Conservation (phyloP, 1,139 yeast species). For the Lipomyces yarrowii region DNA sequence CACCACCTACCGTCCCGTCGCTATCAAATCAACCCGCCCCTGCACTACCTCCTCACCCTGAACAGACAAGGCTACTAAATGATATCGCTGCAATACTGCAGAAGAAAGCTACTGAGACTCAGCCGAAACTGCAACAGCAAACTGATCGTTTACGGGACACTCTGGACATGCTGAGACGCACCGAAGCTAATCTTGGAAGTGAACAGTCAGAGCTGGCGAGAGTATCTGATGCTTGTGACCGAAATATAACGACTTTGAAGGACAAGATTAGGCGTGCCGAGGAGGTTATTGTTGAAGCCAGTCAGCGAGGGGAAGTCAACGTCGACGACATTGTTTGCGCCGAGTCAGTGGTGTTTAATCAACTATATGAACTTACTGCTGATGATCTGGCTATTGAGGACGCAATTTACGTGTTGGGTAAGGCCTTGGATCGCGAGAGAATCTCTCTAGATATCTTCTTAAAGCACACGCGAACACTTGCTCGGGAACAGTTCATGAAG, state of each 20-base stretch:
- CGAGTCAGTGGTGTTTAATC: slow-evolving; percentile 53
- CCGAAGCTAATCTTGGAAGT: slow-evolving; percentile 36
- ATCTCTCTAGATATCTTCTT: slow-evolving; percentile 57
- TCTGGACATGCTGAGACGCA: slow-evolving; percentile 38
- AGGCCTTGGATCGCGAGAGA: slow-evolving; percentile 54
- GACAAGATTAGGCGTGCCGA: slow-evolving; percentile 40
- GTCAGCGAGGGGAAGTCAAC: slow-evolving; percentile 40
- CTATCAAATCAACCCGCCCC: slow-evolving; percentile 26
- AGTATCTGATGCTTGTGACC: slow-evolving; percentile 38
- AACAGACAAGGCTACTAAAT: slow-evolving; percentile 38
- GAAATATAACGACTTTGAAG: slow-evolving; percentile 42
- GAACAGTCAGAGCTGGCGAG: slow-evolving; percentile 41
- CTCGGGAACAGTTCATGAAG: slow-evolving; percentile 70
- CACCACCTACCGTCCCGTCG: not conserved
- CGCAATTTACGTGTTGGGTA: slow-evolving; percentile 60
- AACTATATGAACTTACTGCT: slow-evolving; percentile 66
- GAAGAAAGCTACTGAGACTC: slow-evolving; percentile 36
- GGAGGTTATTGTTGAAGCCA: slow-evolving; percentile 41
- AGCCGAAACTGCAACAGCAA: slow-evolving; percentile 40
- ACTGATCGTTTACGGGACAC: slow-evolving; percentile 36
- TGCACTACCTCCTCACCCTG: slow-evolving; percentile 46
- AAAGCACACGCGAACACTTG: slow-evolving; percentile 61
- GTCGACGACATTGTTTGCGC: slow-evolving; percentile 51
- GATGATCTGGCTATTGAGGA: slow-evolving; percentile 73
- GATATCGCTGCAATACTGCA: slow-evolving; percentile 38